A percentile compares a stretch with the other conserved stretches of the same genome.
These are phyloP conservation scores for Entoloma clypeatum DNA, from an alignment of 1,284 basidiomycete genomes.

Conservation along the genomic window DNA sequence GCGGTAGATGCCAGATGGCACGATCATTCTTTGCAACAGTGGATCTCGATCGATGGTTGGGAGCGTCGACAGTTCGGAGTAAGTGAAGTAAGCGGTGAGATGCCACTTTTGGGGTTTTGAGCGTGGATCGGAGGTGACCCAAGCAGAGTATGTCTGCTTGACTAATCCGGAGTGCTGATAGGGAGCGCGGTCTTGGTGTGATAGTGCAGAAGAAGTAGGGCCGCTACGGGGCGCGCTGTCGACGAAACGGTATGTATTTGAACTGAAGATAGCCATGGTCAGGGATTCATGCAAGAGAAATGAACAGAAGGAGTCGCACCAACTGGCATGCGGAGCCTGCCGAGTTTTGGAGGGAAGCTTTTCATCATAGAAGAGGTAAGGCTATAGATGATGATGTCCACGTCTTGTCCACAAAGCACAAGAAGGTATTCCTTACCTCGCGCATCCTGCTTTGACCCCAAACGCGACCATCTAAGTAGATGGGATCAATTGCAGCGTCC, in stretches of 20 bases:
- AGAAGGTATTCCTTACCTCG: conserved; percentile 37
- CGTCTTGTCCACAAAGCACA: conserved; percentile 5
- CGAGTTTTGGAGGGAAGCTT: conserved; percentile 44
- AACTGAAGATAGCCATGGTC: conserved; percentile 25
- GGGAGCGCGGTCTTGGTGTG: conserved; percentile 54
- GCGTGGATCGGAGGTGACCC: conserved; percentile 45
- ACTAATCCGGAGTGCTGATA: conserved; percentile 52
- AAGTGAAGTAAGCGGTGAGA: conserved; percentile 61
- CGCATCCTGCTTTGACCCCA: conserved; percentile 66
- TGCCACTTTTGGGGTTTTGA: conserved; percentile 57
- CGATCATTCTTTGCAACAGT: conserved; percentile 44
- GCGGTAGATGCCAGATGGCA: conserved; percentile 56
- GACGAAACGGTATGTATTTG: conserved; percentile 53
- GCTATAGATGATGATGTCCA: conserved; percentile 30
- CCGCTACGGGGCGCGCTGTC: conserved; percentile 47
- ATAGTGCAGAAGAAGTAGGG: conserved; percentile 50
- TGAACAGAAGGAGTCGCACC: conserved; percentile 29
- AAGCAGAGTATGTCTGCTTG: conserved; percentile 64
- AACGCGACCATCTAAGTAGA: conserved; percentile 58
- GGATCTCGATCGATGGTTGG: conserved; percentile 57
- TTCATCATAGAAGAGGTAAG: conserved; percentile 67
- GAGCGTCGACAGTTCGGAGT: conserved; percentile 53
- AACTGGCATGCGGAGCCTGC: conserved; percentile 32
- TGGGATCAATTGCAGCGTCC: no score
- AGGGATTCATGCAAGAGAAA: conserved; percentile 13